phyloP scores from a whole-genome alignment of 352 stramenopile species.

The Phytophthora pisi region DNA sequence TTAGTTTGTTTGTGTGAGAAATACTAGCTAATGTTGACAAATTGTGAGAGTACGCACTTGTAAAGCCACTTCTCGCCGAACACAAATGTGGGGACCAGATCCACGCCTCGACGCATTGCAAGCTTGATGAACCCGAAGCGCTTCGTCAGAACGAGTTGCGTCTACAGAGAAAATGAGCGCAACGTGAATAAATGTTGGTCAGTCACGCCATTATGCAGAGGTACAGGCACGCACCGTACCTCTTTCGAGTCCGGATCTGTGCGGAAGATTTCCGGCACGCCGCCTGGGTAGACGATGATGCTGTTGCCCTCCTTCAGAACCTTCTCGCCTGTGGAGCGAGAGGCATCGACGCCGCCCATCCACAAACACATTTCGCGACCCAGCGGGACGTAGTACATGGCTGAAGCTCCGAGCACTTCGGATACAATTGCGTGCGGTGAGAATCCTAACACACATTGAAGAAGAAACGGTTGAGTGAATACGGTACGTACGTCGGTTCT shows the following conservation, averaged over 20 bases:
- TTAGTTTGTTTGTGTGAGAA: background rate
- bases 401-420: conserved; percentile 50
- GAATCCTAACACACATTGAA: background rate
- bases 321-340: conserved; percentile 38
- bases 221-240: conserved; percentile 16
- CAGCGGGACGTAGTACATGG: conserved; percentile 63
- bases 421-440: background rate
- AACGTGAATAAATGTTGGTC: background rate
- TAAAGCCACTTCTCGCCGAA: conserved; percentile 56
- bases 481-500: conserved; percentile 15
- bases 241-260: conserved; percentile 45
- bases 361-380: conserved; percentile 57
- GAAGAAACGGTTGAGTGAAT: background rate
- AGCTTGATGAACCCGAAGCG: conserved; percentile 48
- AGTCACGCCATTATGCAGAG: background rate
- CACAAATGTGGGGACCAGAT: conserved; percentile 48
- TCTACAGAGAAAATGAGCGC: conserved; percentile 2
- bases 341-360: conserved; percentile 45
- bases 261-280: conserved; percentile 44
- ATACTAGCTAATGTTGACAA: too few relatives aligned
- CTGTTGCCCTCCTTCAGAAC: conserved; percentile 39
- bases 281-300: conserved; percentile 46
- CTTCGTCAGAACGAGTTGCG: conserved; percentile 36
- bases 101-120: conserved; percentile 39
- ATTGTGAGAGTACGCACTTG: conserved; percentile 26